Percentiles rank a stretch among this genome's conserved stretches.
These are phyloP conservation scores for Talinum fruticosum DNA, from an alignment of 148 eudicot genomes.

Conservation along the genomic window DNA sequence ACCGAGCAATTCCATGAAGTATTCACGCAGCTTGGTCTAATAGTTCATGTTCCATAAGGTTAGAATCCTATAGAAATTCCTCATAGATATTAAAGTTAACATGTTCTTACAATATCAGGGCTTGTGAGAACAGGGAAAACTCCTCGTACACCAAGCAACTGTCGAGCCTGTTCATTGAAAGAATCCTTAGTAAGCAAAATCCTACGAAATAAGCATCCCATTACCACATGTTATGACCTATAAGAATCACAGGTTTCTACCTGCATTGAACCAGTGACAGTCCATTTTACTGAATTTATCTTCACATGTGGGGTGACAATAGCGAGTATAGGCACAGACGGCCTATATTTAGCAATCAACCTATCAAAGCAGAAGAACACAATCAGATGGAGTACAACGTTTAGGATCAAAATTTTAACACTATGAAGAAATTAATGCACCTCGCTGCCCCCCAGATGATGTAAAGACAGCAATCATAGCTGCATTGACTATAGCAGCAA, in stretches of 20 bases:
- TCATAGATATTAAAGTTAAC: neutral
- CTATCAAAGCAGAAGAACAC: conserved; percentile 24
- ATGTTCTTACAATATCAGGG: conserved; percentile 42
- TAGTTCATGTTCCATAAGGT: neutral
- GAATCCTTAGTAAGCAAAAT: neutral
- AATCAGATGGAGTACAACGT: neutral
- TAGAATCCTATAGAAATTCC: neutral
- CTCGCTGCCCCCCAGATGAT: conserved; percentile 59
- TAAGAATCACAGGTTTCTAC: conserved; percentile 17
- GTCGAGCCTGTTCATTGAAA: conserved; percentile 47
- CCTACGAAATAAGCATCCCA: neutral
- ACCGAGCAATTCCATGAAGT: neutral
- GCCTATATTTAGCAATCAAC: conserved; percentile 62
- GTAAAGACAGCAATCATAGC: conserved; percentile 59
- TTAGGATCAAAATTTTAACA: neutral
- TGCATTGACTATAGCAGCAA: conserved; percentile 50
- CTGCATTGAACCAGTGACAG: conserved; percentile 52
- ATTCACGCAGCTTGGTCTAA: neutral
- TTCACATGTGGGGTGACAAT: conserved; percentile 48
- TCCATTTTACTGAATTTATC: conserved; percentile 51
- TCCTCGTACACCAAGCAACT: conserved; percentile 61
- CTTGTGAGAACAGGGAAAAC: conserved; percentile 50
- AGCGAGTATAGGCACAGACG: conserved; percentile 52
- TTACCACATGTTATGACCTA: neutral
- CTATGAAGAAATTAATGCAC: conserved; percentile 18